Conservation (phyloP, 106 monocot species). For the Posidonia australis region DNA sequence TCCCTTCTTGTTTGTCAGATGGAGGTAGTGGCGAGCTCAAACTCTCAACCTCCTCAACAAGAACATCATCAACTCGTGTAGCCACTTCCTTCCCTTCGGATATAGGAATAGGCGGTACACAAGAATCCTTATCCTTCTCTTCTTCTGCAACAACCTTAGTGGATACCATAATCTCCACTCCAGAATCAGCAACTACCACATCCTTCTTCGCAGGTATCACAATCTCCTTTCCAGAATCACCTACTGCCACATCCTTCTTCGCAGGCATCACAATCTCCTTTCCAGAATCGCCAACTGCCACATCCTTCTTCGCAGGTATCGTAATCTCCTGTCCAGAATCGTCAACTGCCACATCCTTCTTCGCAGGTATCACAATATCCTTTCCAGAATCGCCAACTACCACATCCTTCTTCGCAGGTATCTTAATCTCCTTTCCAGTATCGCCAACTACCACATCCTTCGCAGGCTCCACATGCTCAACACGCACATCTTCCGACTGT, state of each 20-base stretch:
- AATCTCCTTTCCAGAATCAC: too few species aligned
- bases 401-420: background rate
- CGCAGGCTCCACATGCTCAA: conserved; percentile 1
- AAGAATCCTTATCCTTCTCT: background rate
- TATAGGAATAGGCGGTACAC: background rate
- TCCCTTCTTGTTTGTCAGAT: background rate
- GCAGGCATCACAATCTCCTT: background rate
- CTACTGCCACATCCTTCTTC: background rate
- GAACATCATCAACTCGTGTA: background rate
- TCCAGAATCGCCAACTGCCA: background rate
- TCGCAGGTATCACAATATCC: too few species aligned
- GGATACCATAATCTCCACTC: background rate
- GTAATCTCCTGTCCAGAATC: background rate
- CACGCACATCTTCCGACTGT: background rate
- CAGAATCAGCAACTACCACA: background rate
- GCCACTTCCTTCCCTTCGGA: background rate
- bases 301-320: background rate
- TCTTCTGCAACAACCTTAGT: background rate
- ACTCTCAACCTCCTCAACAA: background rate
- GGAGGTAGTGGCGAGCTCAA: background rate
- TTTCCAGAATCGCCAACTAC: too few species aligned
- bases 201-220: conserved; percentile 1
- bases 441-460: background rate
- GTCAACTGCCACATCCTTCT: too few species aligned
- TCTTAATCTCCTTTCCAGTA: background rate